Evolutionary conservation across 1,284 basidiomycete species (phyloP), one percentile per base, ranked within the genome.

Genomic region (Fistulina hepatica): DNA sequence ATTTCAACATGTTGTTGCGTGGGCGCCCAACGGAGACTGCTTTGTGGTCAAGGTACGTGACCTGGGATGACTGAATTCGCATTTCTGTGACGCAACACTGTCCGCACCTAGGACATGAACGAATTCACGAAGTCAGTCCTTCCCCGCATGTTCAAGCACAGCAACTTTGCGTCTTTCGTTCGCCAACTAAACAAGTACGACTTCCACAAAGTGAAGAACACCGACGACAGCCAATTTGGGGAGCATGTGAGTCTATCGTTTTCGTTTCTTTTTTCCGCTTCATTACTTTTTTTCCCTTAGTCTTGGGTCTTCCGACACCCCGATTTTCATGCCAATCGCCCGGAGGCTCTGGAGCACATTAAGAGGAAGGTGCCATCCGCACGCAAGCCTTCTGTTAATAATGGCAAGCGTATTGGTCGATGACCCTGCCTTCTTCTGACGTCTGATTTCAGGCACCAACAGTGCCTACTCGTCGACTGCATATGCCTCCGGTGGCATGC

Each of bases 161-260:
- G 81, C 48, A 94, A 93, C 59, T 95, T 95, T 56, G 80, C 78
- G 33, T 90, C 85, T 30, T 97, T 97, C 55, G 92, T 97, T 24
- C 76, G 93, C 25, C 93, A 97, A 59, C 73, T 97, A 52, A 97
- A 97, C 74, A 97, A 97, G 64, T 97, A 97, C 56, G 93, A 95
- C 53, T 97, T 97, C 53, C 91, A 94, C 69, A 97, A 97, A 68
- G 86, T 86, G 45, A 88, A 88, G 55, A 90, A 86, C 49, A 78
- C 79, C 3, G 82, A 88, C 45, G 83, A 84, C 46, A 66, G 71
- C 48, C 73, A 76, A 42, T 83, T 75, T 49, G 85, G 83, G 26
- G 86, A 89, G 54, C 81, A 88, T 52, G 79, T 79, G 52, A 41
- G 76, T 63, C 26, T 33, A 16, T 13, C 9, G 24, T 21, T 37